phyloP scores from a whole-genome alignment of 768 basidiomycete species.

The Neoboletus magnificus region DNA sequence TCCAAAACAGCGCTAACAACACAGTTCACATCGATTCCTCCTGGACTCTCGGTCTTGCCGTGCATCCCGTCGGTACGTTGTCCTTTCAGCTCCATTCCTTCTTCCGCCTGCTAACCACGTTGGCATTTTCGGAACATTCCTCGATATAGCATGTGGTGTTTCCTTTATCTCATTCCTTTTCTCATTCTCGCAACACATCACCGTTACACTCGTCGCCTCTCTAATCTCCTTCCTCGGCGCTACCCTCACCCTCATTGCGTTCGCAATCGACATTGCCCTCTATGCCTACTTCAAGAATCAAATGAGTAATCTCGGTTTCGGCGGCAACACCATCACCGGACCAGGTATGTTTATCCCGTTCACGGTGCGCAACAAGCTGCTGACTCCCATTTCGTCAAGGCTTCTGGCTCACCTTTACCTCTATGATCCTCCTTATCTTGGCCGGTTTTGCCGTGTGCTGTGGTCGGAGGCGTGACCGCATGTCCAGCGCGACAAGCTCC shows the following conservation, averaged over 20 bases:
- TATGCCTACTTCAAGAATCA: conserved; percentile 58
- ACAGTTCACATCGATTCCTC: conserved; percentile 44
- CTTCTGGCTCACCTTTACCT: conserved; percentile 73
- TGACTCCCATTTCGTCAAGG: conserved; percentile 36
- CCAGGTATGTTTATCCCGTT: conserved; percentile 47
- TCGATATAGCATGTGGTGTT: conserved; percentile 42
- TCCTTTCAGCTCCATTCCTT: neutral
- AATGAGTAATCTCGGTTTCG: conserved; percentile 44
- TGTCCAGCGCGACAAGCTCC: conserved; percentile 36
- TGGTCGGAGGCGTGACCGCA: conserved; percentile 56
- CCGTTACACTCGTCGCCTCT: conserved; percentile 41
- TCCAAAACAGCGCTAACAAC: conserved; percentile 25
- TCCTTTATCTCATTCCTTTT: conserved; percentile 63
- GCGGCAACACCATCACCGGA: conserved; percentile 50
- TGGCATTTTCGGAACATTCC: neutral
- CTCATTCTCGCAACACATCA: conserved; percentile 57
- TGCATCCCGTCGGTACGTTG: conserved; percentile 70
- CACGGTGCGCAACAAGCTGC: neutral
- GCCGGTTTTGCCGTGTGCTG: conserved; percentile 71
- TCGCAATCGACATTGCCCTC: conserved; percentile 75
- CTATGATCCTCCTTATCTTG: conserved; percentile 59
- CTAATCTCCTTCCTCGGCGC: conserved; percentile 66
- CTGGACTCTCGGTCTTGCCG: conserved; percentile 72
- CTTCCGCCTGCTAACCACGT: neutral
- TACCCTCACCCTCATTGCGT: conserved; percentile 63